Percentiles rank a stretch among this genome's conserved stretches.
These are phyloP conservation scores for Astrothelium subdiscretum DNA, from an alignment of 495 filamentous ascomycete genomes.

Conservation along the genomic window DNA sequence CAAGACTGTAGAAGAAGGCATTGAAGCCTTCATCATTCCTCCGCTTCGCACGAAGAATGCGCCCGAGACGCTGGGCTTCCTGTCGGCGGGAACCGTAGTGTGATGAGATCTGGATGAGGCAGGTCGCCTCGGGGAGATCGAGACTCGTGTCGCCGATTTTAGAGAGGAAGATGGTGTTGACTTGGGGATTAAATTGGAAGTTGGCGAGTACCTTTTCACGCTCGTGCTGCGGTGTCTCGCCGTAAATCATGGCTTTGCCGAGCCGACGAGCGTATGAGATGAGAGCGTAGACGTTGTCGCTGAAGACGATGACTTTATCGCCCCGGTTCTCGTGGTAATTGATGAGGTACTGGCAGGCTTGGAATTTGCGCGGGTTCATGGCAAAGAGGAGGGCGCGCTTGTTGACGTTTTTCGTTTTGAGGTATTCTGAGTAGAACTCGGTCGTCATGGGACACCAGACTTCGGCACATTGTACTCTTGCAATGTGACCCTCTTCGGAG, in stretches of 20 bases:
- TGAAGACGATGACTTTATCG: constrained; percentile 98
- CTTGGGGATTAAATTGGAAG: constrained; percentile 85
- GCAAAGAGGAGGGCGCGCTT: constrained; percentile 73
- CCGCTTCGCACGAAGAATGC: constrained; percentile 91
- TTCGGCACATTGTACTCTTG: constrained; percentile 93
- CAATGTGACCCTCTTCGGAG: constrained; percentile 92
- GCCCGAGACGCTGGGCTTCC: constrained; percentile 87
- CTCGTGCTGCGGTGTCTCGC: constrained; percentile 75
- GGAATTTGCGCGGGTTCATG: constrained; percentile 97
- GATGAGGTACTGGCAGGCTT: constrained; percentile 92
- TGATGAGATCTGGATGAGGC: constrained; percentile 94
- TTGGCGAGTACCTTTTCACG: constrained; percentile 86
- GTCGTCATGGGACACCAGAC: constrained; percentile 99
- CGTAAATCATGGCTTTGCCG: constrained; percentile 85
- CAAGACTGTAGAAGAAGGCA: constrained; percentile 96
- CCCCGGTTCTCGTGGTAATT: constrained; percentile 93
- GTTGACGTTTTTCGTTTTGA: constrained; percentile 53
- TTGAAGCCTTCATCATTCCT: constrained; percentile 99
- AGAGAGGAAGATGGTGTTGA: constrained; percentile 94
- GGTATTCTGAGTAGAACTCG: constrained; percentile 94
- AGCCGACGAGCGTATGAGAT: constrained; percentile 75
- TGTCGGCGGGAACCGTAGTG: constrained; percentile 97
- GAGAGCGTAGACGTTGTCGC: constrained; percentile 93
- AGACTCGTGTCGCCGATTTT: constrained; percentile 98
- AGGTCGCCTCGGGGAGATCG: constrained; percentile 92